These are phyloP conservation scores for Herpotrichia juniperi DNA, from an alignment of 2,329 filamentous ascomycete genomes.

Conservation along the genomic window DNA sequence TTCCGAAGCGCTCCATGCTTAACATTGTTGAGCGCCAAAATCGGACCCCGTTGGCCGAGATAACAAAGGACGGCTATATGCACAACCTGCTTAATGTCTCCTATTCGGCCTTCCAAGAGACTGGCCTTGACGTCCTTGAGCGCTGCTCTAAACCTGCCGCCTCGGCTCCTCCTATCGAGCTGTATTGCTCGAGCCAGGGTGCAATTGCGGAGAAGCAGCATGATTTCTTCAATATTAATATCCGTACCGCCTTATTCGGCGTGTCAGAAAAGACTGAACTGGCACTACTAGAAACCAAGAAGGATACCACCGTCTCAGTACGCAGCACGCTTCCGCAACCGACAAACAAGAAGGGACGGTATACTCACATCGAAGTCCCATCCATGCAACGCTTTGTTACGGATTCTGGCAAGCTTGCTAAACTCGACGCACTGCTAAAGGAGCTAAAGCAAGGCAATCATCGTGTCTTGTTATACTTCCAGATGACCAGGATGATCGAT, in stretches of 20 bases:
- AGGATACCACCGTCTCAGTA: slow-evolving; percentile 70
- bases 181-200: slow-evolving; percentile 74
- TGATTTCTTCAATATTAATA: slow-evolving; percentile 76
- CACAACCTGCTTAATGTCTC: slow-evolving; percentile 80
- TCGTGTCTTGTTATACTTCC: slow-evolving; percentile 96
- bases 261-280: slow-evolving; percentile 68
- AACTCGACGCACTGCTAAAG: slow-evolving; percentile 84
- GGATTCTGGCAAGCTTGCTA: slow-evolving; percentile 93
- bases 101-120: slow-evolving; percentile 66
- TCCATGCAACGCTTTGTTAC: slow-evolving; percentile 98
- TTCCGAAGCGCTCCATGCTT: slow-evolving; percentile 79
- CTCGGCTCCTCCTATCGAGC: slow-evolving; percentile 83
- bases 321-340: slow-evolving; percentile 75
- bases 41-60: slow-evolving; percentile 69
- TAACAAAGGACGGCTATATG: slow-evolving; percentile 75
- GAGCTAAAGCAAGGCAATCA: slow-evolving; percentile 91
- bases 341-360: slow-evolving; percentile 79
- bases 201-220: slow-evolving; percentile 70
- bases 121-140: slow-evolving; percentile 79
- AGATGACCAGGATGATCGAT: slow-evolving; percentile 99
- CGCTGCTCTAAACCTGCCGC: slow-evolving; percentile 79
- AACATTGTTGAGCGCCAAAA: slow-evolving; percentile 76
- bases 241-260: slow-evolving; percentile 79
- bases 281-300: slow-evolving; percentile 74
- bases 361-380: slow-evolving; percentile 89